Percentiles rank a stretch among this genome's conserved stretches.
phyloP scores from a whole-genome alignment of 2,329 filamentous ascomycete genomes.

The Endocalyx cinctus region DNA sequence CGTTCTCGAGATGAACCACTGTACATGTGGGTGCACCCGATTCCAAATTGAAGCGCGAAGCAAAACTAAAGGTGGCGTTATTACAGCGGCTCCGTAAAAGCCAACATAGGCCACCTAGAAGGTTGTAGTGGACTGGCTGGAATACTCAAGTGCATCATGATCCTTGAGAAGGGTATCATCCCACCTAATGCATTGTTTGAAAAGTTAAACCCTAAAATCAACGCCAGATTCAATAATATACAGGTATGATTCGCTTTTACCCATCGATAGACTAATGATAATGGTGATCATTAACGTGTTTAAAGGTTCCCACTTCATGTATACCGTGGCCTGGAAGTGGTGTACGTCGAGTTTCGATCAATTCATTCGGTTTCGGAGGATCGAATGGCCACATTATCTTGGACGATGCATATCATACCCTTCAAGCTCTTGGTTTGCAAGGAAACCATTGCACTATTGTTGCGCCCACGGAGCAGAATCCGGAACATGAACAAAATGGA shows the following conservation, averaged over 20 bases:
- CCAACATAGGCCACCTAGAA: conserved; percentile 26
- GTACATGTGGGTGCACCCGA: background rate
- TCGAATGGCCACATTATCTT: conserved; percentile 20
- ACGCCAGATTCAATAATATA: background rate
- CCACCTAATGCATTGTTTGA: conserved; percentile 8
- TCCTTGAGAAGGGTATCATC: conserved; percentile 11
- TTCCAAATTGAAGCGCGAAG: conserved; percentile 8
- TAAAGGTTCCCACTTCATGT: conserved; percentile 3
- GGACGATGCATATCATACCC: conserved; percentile 14
- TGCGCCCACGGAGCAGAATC: background rate
- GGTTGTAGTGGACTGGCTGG: conserved; percentile 33
- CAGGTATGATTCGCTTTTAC: background rate
- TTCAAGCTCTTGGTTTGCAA: conserved; percentile 1
- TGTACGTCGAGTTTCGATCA: conserved; percentile 18
- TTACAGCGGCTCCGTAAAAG: conserved; percentile 14
- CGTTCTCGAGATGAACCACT: background rate
- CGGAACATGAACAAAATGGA: background rate
- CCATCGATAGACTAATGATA: background rate
- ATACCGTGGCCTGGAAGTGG: conserved; percentile 13
- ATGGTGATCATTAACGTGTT: background rate
- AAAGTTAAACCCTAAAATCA: conserved; percentile 5
- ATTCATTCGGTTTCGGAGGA: conserved; percentile 25
- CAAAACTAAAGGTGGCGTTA: conserved; percentile 6
- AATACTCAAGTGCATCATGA: conserved; percentile 36
- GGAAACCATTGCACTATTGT: conserved; percentile 3